A percentile compares a stretch with the other conserved stretches of the same genome.
Evolutionary conservation across 768 basidiomycete genomes (phyloP).

Genomic region (Neoboletus magnificus): DNA sequence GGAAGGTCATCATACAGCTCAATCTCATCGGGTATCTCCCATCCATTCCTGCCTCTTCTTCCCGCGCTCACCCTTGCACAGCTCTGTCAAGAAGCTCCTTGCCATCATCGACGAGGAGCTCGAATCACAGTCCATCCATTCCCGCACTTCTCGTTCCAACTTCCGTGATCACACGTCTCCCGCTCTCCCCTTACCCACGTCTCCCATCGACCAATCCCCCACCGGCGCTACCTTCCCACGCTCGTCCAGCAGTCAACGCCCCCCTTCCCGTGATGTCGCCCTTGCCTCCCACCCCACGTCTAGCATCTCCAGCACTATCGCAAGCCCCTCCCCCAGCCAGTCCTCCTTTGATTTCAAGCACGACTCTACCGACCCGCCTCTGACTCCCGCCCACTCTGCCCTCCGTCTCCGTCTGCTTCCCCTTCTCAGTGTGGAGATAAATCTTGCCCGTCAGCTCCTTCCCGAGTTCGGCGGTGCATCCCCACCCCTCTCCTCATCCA

Average conservation of each 20-base stretch:
- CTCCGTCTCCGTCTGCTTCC: constrained; percentile 44
- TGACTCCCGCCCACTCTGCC: constrained; percentile 20
- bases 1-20: constrained; percentile 65
- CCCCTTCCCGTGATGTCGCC: neutral
- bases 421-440: constrained; percentile 53
- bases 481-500: constrained; percentile 26
- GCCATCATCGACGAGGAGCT: constrained; percentile 47
- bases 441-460: constrained; percentile 48
- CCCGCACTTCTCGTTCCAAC: constrained; percentile 1
- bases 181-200: constrained; percentile 1
- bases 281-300: neutral
- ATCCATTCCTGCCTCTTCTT: neutral
- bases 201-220: neutral
- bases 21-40: constrained; percentile 57
- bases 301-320: neutral
- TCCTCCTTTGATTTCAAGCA: neutral
- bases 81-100: constrained; percentile 57
- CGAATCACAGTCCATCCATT: constrained; percentile 28
- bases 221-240: neutral
- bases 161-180: constrained; percentile 31
- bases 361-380: constrained; percentile 12
- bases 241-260: neutral
- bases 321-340: neutral
- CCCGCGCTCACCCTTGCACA: constrained; percentile 20
- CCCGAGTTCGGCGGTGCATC: constrained; percentile 33